These are phyloP conservation scores for Lupinus albus DNA, from an alignment of 306 rosid species.

Conservation along the genomic window DNA sequence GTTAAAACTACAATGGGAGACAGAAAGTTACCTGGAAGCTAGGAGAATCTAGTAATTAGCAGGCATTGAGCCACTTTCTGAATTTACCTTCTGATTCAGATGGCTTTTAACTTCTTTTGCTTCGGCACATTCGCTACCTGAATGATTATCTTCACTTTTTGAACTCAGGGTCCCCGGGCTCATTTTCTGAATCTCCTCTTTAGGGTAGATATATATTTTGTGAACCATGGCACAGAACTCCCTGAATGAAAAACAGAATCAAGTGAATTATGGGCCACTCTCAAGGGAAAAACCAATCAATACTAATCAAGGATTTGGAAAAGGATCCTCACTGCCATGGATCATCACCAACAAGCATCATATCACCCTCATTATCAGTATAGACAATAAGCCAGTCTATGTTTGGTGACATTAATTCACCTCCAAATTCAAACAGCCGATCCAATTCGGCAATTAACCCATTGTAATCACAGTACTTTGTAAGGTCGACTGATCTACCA, in stretches of 20 bases:
- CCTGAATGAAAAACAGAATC: constrained; percentile 45
- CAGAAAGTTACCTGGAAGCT: constrained; percentile 44
- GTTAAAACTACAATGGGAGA: not conserved
- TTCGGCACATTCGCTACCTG: constrained; percentile 53
- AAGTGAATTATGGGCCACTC: not conserved
- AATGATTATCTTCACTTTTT: constrained; percentile 57
- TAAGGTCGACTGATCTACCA: constrained; percentile 89
- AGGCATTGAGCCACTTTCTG: constrained; percentile 28
- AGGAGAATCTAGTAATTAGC: constrained; percentile 47
- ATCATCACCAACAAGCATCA: constrained; percentile 98
- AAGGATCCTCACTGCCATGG: constrained; percentile 84
- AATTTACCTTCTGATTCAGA: constrained; percentile 37
- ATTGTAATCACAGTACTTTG: constrained; percentile 67
- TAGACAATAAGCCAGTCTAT: constrained; percentile 82
- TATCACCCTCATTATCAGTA: constrained; percentile 86
- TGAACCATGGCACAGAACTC: constrained; percentile 92
- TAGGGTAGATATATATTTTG: constrained; percentile 80
- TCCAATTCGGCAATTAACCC: constrained; percentile 79
- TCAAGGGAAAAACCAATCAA: not conserved
- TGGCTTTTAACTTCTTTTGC: constrained; percentile 55
- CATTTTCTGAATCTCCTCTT: constrained; percentile 93
- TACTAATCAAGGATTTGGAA: not conserved
- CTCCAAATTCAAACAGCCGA: constrained; percentile 73
- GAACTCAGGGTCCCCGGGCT: constrained; percentile 64
- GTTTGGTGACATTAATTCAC: constrained; percentile 60